Percentiles rank a stretch among this genome's conserved stretches.
These are phyloP conservation scores for Emiliania huxleyi DNA, from an alignment of 78 protist species.

Conservation along the genomic window DNA sequence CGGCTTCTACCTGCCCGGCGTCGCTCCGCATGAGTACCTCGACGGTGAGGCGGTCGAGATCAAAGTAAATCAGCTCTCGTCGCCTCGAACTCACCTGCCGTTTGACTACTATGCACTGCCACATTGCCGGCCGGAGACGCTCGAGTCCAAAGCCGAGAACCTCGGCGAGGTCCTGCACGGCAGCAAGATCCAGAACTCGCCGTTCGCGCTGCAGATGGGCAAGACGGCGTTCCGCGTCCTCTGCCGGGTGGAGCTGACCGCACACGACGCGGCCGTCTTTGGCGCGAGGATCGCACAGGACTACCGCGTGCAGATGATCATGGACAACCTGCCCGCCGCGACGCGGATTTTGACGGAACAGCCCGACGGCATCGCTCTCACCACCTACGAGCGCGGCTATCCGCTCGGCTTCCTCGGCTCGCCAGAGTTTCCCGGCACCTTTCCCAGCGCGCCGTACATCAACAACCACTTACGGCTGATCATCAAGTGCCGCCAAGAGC, in stretches of 20 bases:
- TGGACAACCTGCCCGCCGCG: slow-evolving; percentile 52
- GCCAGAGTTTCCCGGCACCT: neutral
- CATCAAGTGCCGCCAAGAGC: too few species aligned
- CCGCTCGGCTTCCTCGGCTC: slow-evolving; percentile 34
- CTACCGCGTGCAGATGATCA: slow-evolving; percentile 41
- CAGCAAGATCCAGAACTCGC: slow-evolving; percentile 47
- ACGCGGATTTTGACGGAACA: neutral
- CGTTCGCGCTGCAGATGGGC: neutral
- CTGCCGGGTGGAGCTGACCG: neutral
- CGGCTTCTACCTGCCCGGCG: slow-evolving; percentile 59
- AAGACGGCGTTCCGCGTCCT: slow-evolving; percentile 9
- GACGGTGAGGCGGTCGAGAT: slow-evolving; percentile 14
- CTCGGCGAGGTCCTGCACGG: too few species aligned
- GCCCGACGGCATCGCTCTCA: neutral
- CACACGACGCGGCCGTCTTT: neutral
- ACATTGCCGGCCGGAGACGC: slow-evolving; percentile 4
- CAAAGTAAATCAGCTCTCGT: slow-evolving; percentile 40
- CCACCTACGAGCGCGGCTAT: slow-evolving; percentile 21
- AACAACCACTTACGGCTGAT: slow-evolving; percentile 57
- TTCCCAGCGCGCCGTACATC: neutral
- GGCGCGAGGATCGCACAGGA: neutral
- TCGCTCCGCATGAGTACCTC: slow-evolving; percentile 21
- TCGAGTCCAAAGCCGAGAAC: neutral
- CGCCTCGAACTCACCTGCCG: slow-evolving; percentile 14
- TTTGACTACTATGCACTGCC: slow-evolving; percentile 38